These are phyloP conservation scores for Backusella tuberculispora DNA, from an alignment of 192 early-diverging fungal species.

Conservation along the genomic window DNA sequence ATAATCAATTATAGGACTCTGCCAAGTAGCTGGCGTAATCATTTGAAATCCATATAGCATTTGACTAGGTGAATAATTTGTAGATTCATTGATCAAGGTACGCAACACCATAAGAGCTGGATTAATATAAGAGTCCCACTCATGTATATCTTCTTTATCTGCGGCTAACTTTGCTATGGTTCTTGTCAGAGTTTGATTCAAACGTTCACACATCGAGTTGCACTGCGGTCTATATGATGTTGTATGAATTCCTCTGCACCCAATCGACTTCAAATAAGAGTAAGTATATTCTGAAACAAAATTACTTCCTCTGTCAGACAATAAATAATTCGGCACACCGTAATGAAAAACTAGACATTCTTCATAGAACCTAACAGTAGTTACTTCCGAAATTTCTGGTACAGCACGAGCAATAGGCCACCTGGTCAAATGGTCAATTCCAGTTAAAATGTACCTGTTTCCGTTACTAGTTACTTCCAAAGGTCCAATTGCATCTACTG, in stretches of 20 bases:
- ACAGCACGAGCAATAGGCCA: constrained; percentile 33
- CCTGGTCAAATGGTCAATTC: constrained; percentile 30
- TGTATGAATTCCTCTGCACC: constrained; percentile 10
- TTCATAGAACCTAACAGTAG: background rate
- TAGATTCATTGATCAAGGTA: constrained; percentile 19
- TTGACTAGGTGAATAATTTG: background rate
- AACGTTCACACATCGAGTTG: constrained; percentile 22
- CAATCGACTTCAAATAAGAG: background rate
- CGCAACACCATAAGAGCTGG: constrained; percentile 24
- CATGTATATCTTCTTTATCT: background rate
- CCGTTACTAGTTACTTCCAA: background rate
- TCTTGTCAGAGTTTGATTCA: constrained; percentile 24
- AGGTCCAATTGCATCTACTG: constrained; percentile 23
- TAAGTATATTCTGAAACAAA: constrained; percentile 16
- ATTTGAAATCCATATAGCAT: constrained; percentile 30
- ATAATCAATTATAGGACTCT: constrained; percentile 6
- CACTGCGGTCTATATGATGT: constrained; percentile 27
- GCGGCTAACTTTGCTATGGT: constrained; percentile 21
- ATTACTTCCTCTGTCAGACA: constrained; percentile 25
- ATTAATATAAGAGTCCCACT: constrained; percentile 12
- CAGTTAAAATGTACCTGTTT: constrained; percentile 34
- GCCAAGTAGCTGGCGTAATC: constrained; percentile 19
- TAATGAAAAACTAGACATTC: constrained; percentile 11
- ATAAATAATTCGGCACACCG: constrained; percentile 20
- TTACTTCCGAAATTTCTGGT: background rate